A percentile compares a stretch with the other conserved stretches of the same genome.
Conservation (phyloP, 1,284 basidiomycete genomes). For the Naganishia cerealis region DNA sequence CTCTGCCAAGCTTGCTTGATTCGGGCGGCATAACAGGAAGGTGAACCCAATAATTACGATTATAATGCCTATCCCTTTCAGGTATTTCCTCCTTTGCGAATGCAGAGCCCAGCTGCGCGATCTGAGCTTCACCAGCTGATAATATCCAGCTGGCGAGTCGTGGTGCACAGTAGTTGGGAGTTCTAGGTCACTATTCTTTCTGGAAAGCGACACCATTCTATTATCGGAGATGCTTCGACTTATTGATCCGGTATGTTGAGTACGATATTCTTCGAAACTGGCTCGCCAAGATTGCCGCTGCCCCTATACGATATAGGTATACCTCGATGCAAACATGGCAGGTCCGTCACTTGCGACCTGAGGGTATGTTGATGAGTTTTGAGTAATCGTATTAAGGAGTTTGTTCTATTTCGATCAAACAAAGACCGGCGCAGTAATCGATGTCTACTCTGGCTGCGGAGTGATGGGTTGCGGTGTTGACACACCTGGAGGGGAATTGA, state of each 20-base stretch:
- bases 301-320: not conserved
- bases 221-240: conserved; percentile 1
- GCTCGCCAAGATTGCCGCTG: not conserved
- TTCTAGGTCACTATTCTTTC: conserved; percentile 10
- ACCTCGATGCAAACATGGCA: not conserved
- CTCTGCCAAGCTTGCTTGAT: not conserved
- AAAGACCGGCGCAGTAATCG: not conserved
- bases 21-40: not conserved
- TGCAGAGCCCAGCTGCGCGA: conserved; percentile 1
- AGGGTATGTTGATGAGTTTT: not conserved
- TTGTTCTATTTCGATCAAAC: conserved; percentile 2
- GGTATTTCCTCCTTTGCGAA: conserved; percentile 12
- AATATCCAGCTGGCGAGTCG: not conserved
- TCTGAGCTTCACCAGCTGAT: not conserved
- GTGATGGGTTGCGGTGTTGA: not conserved
- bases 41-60: not conserved
- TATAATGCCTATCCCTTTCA: not conserved
- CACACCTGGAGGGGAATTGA: not conserved
- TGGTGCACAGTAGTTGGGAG: not conserved
- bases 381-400: not conserved
- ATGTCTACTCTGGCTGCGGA: not conserved
- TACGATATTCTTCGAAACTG: not conserved
- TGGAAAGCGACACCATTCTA: conserved; percentile 1
- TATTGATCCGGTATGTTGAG: not conserved
- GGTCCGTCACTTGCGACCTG: not conserved